Conservation (phyloP, 23 red algal genomes). For the Gracilaria gracilis region DNA sequence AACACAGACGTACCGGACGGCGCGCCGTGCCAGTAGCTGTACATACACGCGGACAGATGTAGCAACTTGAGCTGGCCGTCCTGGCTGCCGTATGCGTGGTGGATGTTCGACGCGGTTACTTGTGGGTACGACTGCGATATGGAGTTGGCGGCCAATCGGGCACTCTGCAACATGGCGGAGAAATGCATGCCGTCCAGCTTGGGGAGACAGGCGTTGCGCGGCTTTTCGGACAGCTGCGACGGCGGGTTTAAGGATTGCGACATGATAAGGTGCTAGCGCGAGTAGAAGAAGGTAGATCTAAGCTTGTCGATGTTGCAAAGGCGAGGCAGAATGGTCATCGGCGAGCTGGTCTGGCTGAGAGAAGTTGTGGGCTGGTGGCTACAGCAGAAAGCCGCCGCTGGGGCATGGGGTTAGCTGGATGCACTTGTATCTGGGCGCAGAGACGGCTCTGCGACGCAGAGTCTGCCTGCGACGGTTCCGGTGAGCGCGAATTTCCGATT, state of each 20-base stretch:
- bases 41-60: background rate
- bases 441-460: too few species aligned
- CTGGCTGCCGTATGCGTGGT: background rate
- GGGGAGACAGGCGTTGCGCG: background rate
- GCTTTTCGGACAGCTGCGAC: background rate
- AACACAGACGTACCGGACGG: background rate
- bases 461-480: too few species aligned
- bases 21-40: background rate
- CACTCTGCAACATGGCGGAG: background rate
- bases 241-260: background rate
- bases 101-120: background rate
- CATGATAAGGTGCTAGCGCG: too few species aligned
- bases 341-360: too few species aligned
- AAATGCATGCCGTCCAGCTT: background rate
- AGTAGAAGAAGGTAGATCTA: too few species aligned
- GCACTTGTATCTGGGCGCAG: too few species aligned
- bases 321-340: too few species aligned
- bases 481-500: too few species aligned
- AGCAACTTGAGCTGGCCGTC: background rate
- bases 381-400: too few species aligned
- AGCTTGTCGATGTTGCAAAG: too few species aligned
- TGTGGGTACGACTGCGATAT: background rate
- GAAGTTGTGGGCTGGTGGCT: too few species aligned
- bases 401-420: too few species aligned
- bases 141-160: background rate